phyloP scores from a whole-genome alignment of 2,329 filamentous ascomycete species.

The Aureobasidium lini region DNA sequence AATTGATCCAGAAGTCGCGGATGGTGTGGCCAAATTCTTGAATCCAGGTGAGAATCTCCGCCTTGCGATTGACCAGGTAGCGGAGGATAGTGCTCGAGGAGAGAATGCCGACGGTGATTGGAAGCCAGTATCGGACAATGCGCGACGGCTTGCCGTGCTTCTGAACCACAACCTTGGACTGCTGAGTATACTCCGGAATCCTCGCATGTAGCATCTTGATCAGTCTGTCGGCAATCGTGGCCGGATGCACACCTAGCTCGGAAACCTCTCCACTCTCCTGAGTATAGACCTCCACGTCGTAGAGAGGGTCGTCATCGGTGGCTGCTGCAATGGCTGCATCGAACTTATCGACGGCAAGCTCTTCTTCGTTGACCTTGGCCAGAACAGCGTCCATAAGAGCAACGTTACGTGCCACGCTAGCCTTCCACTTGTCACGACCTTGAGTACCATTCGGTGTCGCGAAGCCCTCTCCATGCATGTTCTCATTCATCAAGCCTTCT shows the following conservation, averaged over 20 bases:
- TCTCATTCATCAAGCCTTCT: constrained; percentile 62
- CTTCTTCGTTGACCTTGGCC: constrained; percentile 58
- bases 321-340: constrained; percentile 50
- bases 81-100: constrained; percentile 83
- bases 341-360: constrained; percentile 47
- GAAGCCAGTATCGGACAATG: constrained; percentile 83
- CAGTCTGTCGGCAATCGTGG: constrained; percentile 59
- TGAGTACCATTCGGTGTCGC: constrained; percentile 22
- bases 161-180: constrained; percentile 49
- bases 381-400: constrained; percentile 81
- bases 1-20: constrained; percentile 91
- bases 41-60: constrained; percentile 74
- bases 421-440: constrained; percentile 54
- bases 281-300: constrained; percentile 33
- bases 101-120: constrained; percentile 60
- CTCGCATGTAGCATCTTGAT: constrained; percentile 60
- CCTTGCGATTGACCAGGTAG: constrained; percentile 64
- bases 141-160: constrained; percentile 68
- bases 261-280: constrained; percentile 24
- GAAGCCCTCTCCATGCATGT: constrained; percentile 27
- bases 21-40: constrained; percentile 69
- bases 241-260: constrained; percentile 28
- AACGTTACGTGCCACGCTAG: constrained; percentile 70
- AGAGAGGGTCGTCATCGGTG: constrained; percentile 45
- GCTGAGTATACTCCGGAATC: constrained; percentile 58